Conservation (phyloP, 129 eudicot genomes). For the Flaveria bidentis region DNA sequence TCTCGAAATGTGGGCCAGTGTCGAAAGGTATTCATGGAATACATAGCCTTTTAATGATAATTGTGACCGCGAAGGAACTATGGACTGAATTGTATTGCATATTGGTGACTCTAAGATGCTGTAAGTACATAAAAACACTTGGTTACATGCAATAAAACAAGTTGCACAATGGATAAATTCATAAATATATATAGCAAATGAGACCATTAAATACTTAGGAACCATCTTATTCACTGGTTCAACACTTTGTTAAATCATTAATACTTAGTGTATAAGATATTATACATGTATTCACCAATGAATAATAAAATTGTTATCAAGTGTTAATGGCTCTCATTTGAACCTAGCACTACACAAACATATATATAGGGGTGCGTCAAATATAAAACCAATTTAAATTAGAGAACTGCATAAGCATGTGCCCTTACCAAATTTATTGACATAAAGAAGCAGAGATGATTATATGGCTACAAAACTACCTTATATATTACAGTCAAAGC, state of each 20-base stretch:
- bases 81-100: conserved; percentile 50
- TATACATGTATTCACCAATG: background rate
- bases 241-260: background rate
- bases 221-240: background rate
- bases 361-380: background rate
- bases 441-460: background rate
- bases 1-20: conserved; percentile 78
- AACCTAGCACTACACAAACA: background rate
- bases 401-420: background rate
- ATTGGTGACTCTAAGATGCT: conserved; percentile 54
- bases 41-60: conserved; percentile 59
- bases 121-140: conserved; percentile 26
- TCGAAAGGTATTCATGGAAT: conserved; percentile 79
- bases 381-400: background rate
- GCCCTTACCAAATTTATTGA: background rate
- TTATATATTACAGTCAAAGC: background rate
- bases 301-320: no score
- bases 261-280: background rate
- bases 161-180: background rate
- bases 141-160: background rate
- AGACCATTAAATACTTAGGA: background rate
- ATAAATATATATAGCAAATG: background rate
- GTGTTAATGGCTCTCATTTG: background rate
- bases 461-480: background rate
- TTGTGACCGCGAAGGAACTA: conserved; percentile 58